Evolutionary conservation across 805 yeast species (phyloP).

Genomic region (Ogataea polymorpha): DNA sequence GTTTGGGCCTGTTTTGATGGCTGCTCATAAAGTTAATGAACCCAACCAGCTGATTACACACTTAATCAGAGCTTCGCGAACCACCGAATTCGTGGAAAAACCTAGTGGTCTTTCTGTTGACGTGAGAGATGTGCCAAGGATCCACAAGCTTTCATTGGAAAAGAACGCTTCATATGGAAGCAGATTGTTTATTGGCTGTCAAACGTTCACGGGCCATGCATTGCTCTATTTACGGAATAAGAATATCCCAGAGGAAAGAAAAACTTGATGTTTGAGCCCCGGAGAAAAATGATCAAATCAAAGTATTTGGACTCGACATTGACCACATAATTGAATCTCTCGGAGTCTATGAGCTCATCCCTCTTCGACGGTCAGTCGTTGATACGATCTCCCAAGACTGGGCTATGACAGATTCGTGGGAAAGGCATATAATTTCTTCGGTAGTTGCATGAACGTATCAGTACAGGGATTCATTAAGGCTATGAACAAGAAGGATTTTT

Average conservation of each 20-base stretch:
- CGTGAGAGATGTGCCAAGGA: conserved; percentile 61
- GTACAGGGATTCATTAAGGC: too few relatives aligned
- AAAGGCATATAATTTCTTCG: too few relatives aligned
- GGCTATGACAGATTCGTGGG: background rate
- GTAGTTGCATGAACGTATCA: too few relatives aligned
- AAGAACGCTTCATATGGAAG: conserved; percentile 32
- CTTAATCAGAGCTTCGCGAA: conserved; percentile 22
- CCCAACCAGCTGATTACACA: conserved; percentile 35
- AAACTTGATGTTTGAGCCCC: conserved; percentile 45
- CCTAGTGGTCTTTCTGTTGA: conserved; percentile 35
- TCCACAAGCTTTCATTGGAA: conserved; percentile 51
- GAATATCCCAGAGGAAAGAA: conserved; percentile 44
- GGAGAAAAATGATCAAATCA: conserved; percentile 11
- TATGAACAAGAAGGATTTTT: too few relatives aligned
- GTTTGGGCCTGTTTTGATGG: conserved; percentile 45
- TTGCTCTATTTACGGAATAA: conserved; percentile 33
- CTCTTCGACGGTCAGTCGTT: conserved; percentile 36
- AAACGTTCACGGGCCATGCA: conserved; percentile 28
- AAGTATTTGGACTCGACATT: conserved; percentile 2
- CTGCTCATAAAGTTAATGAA: conserved; percentile 34
- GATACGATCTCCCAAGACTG: conserved; percentile 39
- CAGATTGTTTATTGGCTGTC: conserved; percentile 30
- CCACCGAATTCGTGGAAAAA: conserved; percentile 31
- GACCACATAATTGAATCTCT: background rate
- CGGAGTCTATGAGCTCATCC: conserved; percentile 36